A percentile compares a stretch with the other conserved stretches of the same genome.
phyloP scores from a whole-genome alignment of 345 rosid genomes.

The Excoecaria agallocha region DNA sequence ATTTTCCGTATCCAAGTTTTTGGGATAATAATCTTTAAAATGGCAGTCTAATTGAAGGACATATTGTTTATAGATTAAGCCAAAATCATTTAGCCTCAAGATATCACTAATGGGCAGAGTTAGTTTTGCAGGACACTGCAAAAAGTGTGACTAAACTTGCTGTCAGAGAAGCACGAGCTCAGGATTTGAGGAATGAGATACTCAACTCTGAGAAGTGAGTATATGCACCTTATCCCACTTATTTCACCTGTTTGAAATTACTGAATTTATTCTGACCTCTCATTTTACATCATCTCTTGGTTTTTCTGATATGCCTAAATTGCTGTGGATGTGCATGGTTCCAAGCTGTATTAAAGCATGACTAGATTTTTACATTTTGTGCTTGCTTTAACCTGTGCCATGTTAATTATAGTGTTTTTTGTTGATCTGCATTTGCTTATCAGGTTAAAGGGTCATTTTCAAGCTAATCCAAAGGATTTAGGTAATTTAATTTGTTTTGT shows the following conservation, averaged over 20 bases:
- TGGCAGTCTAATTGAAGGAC: background rate
- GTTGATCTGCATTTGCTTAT: slow-evolving; percentile 14
- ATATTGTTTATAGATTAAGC: slow-evolving; percentile 5
- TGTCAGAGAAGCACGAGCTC: slow-evolving; percentile 82
- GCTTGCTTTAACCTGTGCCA: background rate
- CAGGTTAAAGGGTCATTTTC: slow-evolving; percentile 89
- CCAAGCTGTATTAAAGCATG: background rate
- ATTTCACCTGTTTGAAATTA: too few relatives aligned
- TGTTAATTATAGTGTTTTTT: background rate
- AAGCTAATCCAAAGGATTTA: slow-evolving; percentile 77
- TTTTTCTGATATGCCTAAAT: background rate
- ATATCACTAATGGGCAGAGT: slow-evolving; percentile 4
- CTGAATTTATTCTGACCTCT: background rate
- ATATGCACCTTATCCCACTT: background rate
- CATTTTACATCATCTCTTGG: background rate
- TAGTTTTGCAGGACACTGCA: slow-evolving; percentile 68
- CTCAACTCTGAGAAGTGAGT: slow-evolving; percentile 92
- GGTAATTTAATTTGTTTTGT: slow-evolving; percentile 32
- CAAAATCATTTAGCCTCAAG: background rate
- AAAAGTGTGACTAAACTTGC: slow-evolving; percentile 88
- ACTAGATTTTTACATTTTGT: background rate
- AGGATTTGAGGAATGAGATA: slow-evolving; percentile 83
- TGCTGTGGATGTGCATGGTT: background rate
- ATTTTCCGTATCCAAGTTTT: background rate
- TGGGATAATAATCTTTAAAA: background rate